phyloP scores from a whole-genome alignment of 768 basidiomycete genomes.

The Suillus variegatus region DNA sequence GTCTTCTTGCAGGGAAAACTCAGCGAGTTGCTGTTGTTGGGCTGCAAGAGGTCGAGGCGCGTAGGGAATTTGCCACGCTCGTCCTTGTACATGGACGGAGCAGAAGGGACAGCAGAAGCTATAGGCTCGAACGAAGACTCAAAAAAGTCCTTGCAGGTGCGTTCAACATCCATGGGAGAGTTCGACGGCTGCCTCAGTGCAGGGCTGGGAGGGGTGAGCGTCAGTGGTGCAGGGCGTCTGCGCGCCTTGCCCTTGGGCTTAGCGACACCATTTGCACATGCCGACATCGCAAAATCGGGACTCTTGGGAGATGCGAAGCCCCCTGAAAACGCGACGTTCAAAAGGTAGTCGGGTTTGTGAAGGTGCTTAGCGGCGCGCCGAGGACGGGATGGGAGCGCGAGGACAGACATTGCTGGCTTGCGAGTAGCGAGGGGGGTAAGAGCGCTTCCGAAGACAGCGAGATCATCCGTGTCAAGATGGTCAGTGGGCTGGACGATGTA shows the following conservation, averaged over 20 bases:
- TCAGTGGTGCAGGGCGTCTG: slow-evolving; percentile 45
- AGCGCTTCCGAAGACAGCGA: slow-evolving; percentile 33
- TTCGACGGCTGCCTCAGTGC: slow-evolving; percentile 34
- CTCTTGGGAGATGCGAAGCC: slow-evolving; percentile 14
- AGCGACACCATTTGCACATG: slow-evolving; percentile 7
- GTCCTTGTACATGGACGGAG: slow-evolving; percentile 3
- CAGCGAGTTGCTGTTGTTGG: slow-evolving; percentile 8
- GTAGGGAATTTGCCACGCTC: slow-evolving; percentile 6
- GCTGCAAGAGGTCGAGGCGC: slow-evolving; percentile 10
- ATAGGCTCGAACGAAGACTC: slow-evolving; percentile 45
- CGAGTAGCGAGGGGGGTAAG: slow-evolving; percentile 25
- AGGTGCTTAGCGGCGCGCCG: slow-evolving; percentile 38
- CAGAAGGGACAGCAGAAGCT: slow-evolving; percentile 11
- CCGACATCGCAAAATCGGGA: slow-evolving; percentile 15
- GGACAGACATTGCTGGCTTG: slow-evolving; percentile 37
- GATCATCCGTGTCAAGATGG: slow-evolving; percentile 33
- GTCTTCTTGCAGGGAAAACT: slow-evolving; percentile 17
- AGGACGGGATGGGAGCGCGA: slow-evolving; percentile 37
- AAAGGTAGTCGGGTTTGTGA: slow-evolving; percentile 37
- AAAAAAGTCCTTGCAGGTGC: slow-evolving; percentile 42
- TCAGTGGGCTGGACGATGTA: slow-evolving; percentile 45
- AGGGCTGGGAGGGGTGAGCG: slow-evolving; percentile 35
- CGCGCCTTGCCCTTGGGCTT: slow-evolving; percentile 33
- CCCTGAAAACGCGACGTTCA: slow-evolving; percentile 31
- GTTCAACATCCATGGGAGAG: slow-evolving; percentile 36